Evolutionary conservation across 2,329 filamentous ascomycete genomes (phyloP), one percentile per base, ranked within the genome.

Genomic region (Nothopassalora personata): DNA sequence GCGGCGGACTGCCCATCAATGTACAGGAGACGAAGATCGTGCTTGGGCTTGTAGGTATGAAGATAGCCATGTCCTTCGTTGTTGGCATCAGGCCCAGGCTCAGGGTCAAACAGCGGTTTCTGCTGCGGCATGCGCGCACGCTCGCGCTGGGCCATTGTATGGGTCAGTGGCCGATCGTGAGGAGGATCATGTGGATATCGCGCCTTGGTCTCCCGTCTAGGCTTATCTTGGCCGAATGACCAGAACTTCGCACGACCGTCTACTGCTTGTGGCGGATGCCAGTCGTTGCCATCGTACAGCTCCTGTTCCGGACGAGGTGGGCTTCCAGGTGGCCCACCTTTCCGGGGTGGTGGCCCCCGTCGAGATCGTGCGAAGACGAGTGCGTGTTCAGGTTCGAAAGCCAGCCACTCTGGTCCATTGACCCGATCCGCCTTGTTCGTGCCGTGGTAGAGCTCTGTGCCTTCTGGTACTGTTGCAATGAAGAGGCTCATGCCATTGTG

Each of bases 401-500:
- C 88, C 1, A 91, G 76, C 87, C 88, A 91, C 66, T 91, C 85
- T 3, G 79, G 81, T 0, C 78, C 80, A 2, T 73, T 71, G 0
- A 88, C 79, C 0, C 78, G 75, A 1, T 79, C 71, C 0, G 75
- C 64, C 0, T 67, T 70, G 8, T 64, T 64, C 0, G 79, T 80
- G 11, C 89, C 88, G 68, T 91, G 88, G 66, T 90, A 89, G 9
- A 91, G 72, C 36, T 86, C 74, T 0, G 84, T 87, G 3, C 84
- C 86, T 18, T 77, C 75, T 0, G 88, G 87, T 0, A 91, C 80
- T 0, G 79, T 81, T 0, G 82, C 87, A 0, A 87, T 77, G 66
- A 90, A 88, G 65, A 88, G 80, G 1, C 85, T 84, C 79, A 91
- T 86, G 57, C 89, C 89, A 70, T 91, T 91, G 72, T 91, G 88